Evolutionary conservation across 2,329 filamentous ascomycete species (phyloP), one percentile per base, ranked within the genome.

Genomic region (Fusarium humuli): DNA sequence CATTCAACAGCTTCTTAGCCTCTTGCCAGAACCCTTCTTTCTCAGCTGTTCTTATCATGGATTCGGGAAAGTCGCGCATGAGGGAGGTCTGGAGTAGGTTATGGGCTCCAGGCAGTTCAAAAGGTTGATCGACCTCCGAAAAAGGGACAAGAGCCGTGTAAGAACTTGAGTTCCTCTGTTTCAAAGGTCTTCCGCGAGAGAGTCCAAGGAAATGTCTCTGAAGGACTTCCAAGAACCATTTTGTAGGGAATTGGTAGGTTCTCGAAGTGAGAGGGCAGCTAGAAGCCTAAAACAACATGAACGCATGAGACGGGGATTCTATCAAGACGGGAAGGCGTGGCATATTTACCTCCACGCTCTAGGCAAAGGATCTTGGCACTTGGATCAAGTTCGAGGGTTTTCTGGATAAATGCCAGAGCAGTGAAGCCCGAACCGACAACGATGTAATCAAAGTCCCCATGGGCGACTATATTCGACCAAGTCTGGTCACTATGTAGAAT

Each of bases 231-330:
- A 7, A 54, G 25, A 23, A 54, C 50, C 50, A 54, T 54, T n/a
- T 54, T 54, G 20, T 44, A 54, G 12, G 50, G 50, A 14, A 54
- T 44, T n/a, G 37, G 50, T 32, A 54, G 37, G n/a, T 54, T 54
- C 20, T 54, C 37, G 50, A 54, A 54, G 37, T 54, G 50, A 20
- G 47, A 50, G 9, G 37, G 50, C 9, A 54, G 50, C 37, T 37
- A 54, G 27, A 54, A 54, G 25, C 50, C 50, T 54, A 5, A 23
- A n/a, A 14, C 5, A 32, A 44, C 9, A 22, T 18, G 7, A 18
- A 30, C 6, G 3, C 5, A 18, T 44, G 14, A 44, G n/a, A 50
- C 11, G 16, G 12, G 10, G 22, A 22, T 11, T 6, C 16, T 7
- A n/a, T 22, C 3, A 50, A 7, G 10, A 11, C 5, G 16, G 5